A percentile compares a stretch with the other conserved stretches of the same genome.
Evolutionary conservation across 345 rosid genomes (phyloP).

Genomic region (Mangifera indica): DNA sequence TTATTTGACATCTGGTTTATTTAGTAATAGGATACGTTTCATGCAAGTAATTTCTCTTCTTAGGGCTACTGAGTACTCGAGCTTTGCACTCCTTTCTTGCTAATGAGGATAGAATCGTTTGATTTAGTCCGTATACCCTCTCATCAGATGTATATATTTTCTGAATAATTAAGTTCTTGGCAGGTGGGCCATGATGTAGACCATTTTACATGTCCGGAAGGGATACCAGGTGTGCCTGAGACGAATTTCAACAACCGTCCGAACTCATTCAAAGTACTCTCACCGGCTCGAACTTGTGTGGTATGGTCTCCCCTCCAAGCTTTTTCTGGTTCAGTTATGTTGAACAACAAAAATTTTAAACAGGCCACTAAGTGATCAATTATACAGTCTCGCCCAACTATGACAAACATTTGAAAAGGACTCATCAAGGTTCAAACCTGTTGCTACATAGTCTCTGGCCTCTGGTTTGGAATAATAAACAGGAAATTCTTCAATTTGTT

Average conservation of each 20-base stretch:
- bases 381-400: not conserved
- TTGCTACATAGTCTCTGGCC: no score
- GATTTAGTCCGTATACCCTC: not conserved
- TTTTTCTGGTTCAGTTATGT: not conserved
- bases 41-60: not conserved
- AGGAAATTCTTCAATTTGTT: conserved; percentile 3
- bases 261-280: conserved; percentile 67
- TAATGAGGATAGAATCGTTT: no score
- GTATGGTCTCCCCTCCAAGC: conserved; percentile 30
- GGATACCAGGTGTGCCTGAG: conserved; percentile 72
- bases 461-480: not conserved
- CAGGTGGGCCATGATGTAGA: conserved; percentile 66
- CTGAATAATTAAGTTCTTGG: conserved; percentile 21
- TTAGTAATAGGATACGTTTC: not conserved
- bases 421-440: not conserved
- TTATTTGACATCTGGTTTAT: not conserved
- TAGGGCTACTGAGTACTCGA: not conserved
- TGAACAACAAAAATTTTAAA: not conserved
- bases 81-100: not conserved
- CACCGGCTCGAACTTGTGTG: conserved; percentile 65
- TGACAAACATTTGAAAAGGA: not conserved
- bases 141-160: not conserved
- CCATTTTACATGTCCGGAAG: conserved; percentile 75
- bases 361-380: not conserved
- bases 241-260: conserved; percentile 81